Evolutionary conservation across 441 rosid species (phyloP).

Genomic region (Mallotus repandus): DNA sequence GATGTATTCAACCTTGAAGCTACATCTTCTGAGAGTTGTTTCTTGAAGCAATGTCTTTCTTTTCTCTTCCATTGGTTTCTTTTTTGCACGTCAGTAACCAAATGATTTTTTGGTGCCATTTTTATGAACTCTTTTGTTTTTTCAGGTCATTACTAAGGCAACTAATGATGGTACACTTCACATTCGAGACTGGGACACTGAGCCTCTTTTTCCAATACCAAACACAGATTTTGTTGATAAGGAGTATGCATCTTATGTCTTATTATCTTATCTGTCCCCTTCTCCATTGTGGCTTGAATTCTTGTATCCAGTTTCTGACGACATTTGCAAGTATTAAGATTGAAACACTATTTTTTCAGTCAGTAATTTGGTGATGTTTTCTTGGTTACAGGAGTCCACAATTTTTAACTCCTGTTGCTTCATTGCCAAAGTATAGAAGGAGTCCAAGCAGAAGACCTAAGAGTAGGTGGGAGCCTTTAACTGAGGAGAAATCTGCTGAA

Average conservation of each 20-base stretch:
- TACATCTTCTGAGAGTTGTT: not conserved
- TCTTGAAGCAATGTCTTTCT: not conserved
- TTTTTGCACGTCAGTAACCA: constrained; percentile 21
- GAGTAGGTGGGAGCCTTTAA: constrained; percentile 98
- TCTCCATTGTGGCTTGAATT: constrained; percentile 16
- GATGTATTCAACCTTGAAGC: not conserved
- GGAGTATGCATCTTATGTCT: constrained; percentile 47
- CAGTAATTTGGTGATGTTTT: constrained; percentile 20
- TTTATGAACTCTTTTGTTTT: constrained; percentile 12
- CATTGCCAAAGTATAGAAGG: constrained; percentile 47
- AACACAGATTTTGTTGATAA: constrained; percentile 38
- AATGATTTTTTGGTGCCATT: constrained; percentile 12
- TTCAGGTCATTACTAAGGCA: constrained; percentile 78
- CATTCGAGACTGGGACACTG: constrained; percentile 89
- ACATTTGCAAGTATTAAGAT: constrained; percentile 9
- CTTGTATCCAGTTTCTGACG: constrained; percentile 13
- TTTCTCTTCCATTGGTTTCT: not conserved
- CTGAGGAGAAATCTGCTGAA: constrained; percentile 60
- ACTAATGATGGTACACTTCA: constrained; percentile 69
- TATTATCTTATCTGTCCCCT: not conserved
- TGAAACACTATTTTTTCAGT: constrained; percentile 16
- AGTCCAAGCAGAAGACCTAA: constrained; percentile 82
- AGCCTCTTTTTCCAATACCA: constrained; percentile 79
- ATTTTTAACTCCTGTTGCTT: constrained; percentile 38
- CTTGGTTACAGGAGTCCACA: constrained; percentile 40